Evolutionary conservation across 805 yeast genomes (phyloP).

Genomic region (Saccharomycopsis sp.): DNA sequence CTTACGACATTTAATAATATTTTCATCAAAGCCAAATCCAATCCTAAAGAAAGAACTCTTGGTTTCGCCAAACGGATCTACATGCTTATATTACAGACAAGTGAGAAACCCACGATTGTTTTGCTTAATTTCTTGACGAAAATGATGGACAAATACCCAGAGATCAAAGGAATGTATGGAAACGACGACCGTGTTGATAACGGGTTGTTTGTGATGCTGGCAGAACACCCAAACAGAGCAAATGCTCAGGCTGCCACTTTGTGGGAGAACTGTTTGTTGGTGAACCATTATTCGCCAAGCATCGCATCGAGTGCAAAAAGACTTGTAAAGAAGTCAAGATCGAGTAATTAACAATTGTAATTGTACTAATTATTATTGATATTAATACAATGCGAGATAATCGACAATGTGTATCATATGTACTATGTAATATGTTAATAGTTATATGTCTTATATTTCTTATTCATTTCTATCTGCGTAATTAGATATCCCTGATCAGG

Average conservation of each 20-base stretch:
- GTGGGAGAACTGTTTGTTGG: slow-evolving; percentile 80
- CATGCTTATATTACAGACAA: slow-evolving; percentile 60
- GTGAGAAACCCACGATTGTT: slow-evolving; percentile 83
- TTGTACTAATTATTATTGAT: too few species aligned
- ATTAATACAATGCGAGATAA: too few species aligned
- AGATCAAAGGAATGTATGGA: slow-evolving; percentile 66
- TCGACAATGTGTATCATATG: too few species aligned
- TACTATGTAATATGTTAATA: too few species aligned
- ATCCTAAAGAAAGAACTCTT: slow-evolving; percentile 58
- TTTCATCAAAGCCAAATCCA: slow-evolving; percentile 70
- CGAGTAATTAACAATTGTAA: background rate
- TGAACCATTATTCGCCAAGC: slow-evolving; percentile 76
- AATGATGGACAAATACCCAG: slow-evolving; percentile 63
- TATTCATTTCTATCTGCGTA: background rate
- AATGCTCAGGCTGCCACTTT: slow-evolving; percentile 85
- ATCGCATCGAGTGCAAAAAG: slow-evolving; percentile 59
- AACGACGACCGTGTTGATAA: slow-evolving; percentile 86
- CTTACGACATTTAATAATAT: slow-evolving; percentile 72
- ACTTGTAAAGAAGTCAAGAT: slow-evolving; percentile 29
- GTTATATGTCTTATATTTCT: too few species aligned
- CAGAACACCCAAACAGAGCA: slow-evolving; percentile 61
- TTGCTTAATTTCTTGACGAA: slow-evolving; percentile 72
- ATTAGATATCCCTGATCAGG: background rate
- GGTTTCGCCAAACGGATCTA: slow-evolving; percentile 82
- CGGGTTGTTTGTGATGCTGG: slow-evolving; percentile 65